A percentile compares a stretch with the other conserved stretches of the same genome.
Evolutionary conservation across 2,329 filamentous ascomycete genomes (phyloP).

Genomic region (Pyrenophora graminea): DNA sequence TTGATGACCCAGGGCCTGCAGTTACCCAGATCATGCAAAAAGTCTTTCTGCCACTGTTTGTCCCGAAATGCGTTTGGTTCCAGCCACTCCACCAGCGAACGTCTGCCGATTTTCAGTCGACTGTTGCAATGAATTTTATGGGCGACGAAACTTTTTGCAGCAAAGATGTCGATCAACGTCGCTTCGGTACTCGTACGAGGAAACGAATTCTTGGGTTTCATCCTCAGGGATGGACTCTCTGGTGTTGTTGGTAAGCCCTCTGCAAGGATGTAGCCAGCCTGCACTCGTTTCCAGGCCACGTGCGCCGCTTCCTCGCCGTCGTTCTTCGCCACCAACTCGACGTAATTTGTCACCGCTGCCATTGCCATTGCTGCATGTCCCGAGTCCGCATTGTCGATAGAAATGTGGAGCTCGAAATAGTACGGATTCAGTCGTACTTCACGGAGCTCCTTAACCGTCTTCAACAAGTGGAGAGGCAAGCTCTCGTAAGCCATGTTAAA

Average conservation of each 20-base stretch:
- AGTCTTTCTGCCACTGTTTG: conserved; percentile 41
- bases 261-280: conserved; percentile 50
- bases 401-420: conserved; percentile 58
- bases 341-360: conserved; percentile 44
- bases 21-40: conserved; percentile 44
- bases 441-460: conserved; percentile 50
- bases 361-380: conserved; percentile 57
- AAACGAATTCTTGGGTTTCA: conserved; percentile 6
- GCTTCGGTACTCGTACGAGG: conserved; percentile 19
- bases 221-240: conserved; percentile 23
- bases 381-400: conserved; percentile 56
- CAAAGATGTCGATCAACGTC: conserved; percentile 38
- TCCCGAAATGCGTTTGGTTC: conserved; percentile 39
- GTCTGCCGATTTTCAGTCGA: conserved; percentile 46
- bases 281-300: conserved; percentile 49
- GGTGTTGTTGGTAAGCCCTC: conserved; percentile 31
- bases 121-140: conserved; percentile 50
- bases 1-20: conserved; percentile 50
- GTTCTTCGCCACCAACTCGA: conserved; percentile 34
- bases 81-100: conserved; percentile 50
- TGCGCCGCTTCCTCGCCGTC: conserved; percentile 39
- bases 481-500: conserved; percentile 58
- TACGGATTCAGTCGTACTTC: conserved; percentile 52
- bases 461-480: conserved; percentile 48
- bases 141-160: conserved; percentile 46